Conservation (phyloP, 2,329 filamentous ascomycete genomes). For the Exophiala lecanii-corni region DNA sequence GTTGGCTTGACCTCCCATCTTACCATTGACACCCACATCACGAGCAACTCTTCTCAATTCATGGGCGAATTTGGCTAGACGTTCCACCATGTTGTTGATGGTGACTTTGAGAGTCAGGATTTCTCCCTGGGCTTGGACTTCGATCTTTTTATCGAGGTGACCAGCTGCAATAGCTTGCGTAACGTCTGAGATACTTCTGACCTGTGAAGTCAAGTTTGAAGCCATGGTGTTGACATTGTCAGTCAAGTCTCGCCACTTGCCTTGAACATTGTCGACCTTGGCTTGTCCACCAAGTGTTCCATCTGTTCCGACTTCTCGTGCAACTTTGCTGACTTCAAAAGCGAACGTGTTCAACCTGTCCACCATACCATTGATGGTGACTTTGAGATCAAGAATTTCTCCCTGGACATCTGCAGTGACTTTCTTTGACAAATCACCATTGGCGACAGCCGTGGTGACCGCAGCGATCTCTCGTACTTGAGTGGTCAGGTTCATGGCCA, state of each 20-base stretch:
- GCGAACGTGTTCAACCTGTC: slow-evolving; percentile 60
- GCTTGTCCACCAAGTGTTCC: slow-evolving; percentile 61
- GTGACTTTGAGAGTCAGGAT: slow-evolving; percentile 92
- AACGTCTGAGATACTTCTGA: slow-evolving; percentile 87
- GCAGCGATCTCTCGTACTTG: slow-evolving; percentile 97
- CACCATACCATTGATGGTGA: slow-evolving; percentile 72
- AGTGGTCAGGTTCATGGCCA: slow-evolving; percentile 97
- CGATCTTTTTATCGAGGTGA: slow-evolving; percentile 92
- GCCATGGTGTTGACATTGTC: slow-evolving; percentile 67
- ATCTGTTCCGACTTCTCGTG: slow-evolving; percentile 60
- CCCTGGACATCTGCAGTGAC: slow-evolving; percentile 90
- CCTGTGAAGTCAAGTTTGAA: slow-evolving; percentile 61
- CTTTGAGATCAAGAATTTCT: slow-evolving; percentile 92
- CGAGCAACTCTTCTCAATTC: slow-evolving; percentile 93
- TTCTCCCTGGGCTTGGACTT: slow-evolving; percentile 91
- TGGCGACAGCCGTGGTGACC: slow-evolving; percentile 91
- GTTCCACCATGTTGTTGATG: slow-evolving; percentile 98
- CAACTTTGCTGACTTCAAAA: slow-evolving; percentile 62
- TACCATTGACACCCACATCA: slow-evolving; percentile 94
- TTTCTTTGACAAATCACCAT: slow-evolving; percentile 91
- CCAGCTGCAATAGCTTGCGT: slow-evolving; percentile 93
- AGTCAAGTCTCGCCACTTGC: slow-evolving; percentile 63
- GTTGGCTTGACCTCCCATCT: slow-evolving; percentile 96
- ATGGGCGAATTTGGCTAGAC: slow-evolving; percentile 90
- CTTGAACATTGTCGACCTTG: slow-evolving; percentile 60